phyloP scores from a whole-genome alignment of 225 moss, liverwort and hornwort genomes.

The Antitrichia curtipendula region DNA sequence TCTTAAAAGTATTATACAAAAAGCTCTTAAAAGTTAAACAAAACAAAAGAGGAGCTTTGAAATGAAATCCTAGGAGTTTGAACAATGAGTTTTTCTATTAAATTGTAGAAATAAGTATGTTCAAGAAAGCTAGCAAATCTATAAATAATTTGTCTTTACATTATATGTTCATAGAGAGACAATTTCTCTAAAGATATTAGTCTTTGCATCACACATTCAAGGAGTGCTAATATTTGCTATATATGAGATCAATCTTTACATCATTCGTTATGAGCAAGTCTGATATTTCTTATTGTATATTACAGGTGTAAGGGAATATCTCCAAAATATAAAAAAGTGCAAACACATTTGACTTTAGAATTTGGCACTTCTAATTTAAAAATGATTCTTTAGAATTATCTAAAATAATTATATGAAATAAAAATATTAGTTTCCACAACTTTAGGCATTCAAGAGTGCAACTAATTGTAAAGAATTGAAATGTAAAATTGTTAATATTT shows the following conservation, averaged over 20 bases:
- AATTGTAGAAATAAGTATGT: background rate
- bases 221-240: background rate
- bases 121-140: background rate
- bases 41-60: background rate
- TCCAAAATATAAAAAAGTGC: background rate
- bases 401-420: background rate
- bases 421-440: background rate
- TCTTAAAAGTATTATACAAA: background rate
- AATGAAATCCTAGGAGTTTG: background rate
- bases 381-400: background rate
- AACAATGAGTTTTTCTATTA: background rate
- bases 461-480: background rate
- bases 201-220: background rate
- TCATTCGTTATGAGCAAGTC: background rate
- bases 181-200: background rate
- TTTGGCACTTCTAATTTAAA: background rate
- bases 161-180: background rate
- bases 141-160: background rate
- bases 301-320: background rate
- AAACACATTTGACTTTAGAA: background rate
- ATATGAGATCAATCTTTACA: background rate
- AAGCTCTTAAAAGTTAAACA: background rate
- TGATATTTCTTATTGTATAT: background rate
- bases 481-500: background rate
- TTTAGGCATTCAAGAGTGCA: background rate